phyloP scores from a whole-genome alignment of 2,329 filamentous ascomycete species.

The Onygena corvina region DNA sequence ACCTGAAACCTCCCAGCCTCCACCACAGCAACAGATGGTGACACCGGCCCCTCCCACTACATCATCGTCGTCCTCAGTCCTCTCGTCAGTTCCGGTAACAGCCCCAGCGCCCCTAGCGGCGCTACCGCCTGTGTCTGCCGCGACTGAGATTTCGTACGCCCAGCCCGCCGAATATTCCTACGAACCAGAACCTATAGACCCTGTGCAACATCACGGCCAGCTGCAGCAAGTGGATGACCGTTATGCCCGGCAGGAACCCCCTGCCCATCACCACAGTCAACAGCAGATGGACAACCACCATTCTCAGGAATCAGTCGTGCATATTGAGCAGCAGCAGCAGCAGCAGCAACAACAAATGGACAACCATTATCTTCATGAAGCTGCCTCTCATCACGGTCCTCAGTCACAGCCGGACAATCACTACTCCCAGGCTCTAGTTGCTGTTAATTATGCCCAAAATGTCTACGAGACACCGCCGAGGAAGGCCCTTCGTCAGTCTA shows the following conservation, averaged over 20 bases:
- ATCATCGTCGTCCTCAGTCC: background rate
- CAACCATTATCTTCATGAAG: background rate
- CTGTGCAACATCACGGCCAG: background rate
- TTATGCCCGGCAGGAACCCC: constrained; percentile 9
- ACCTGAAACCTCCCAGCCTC: constrained; percentile 2
- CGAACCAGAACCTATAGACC: background rate
- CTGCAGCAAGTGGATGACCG: constrained; percentile 3
- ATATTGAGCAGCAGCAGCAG: no score
- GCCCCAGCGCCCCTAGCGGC: background rate
- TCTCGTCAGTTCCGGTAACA: background rate
- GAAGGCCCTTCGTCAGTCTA: constrained; percentile 9
- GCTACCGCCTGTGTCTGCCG: background rate
- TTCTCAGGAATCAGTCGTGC: background rate
- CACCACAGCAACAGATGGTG: background rate
- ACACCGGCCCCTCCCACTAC: background rate
- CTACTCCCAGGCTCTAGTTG: background rate
- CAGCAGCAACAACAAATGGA: background rate
- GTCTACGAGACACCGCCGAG: constrained; percentile 11
- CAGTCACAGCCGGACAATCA: constrained; percentile 5
- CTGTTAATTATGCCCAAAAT: constrained; percentile 1
- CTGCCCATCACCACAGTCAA: background rate
- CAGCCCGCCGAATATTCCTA: constrained; percentile 2
- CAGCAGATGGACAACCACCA: constrained; percentile 6
- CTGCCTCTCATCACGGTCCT: background rate
- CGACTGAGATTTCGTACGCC: constrained; percentile 12